A percentile compares a stretch with the other conserved stretches of the same genome.
phyloP scores from a whole-genome alignment of 768 basidiomycete species.

The Russula lepida region DNA sequence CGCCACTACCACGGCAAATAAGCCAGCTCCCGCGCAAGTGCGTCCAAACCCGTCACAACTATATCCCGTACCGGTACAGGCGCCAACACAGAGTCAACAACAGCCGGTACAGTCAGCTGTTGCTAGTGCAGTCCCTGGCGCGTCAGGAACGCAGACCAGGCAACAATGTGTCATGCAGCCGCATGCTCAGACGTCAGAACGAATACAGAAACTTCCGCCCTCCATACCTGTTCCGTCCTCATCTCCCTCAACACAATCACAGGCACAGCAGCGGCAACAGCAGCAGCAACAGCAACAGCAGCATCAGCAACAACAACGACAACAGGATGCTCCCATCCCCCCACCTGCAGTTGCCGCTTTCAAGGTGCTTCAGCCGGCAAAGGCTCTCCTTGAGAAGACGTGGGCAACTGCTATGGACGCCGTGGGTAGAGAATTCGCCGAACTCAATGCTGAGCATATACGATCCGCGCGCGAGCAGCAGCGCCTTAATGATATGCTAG shows the following conservation, averaged over 20 bases:
- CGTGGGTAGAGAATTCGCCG: slow-evolving; percentile 7
- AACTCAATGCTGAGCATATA: background rate
- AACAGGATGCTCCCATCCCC: background rate
- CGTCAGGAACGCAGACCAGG: slow-evolving; percentile 1
- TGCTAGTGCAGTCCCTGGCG: background rate
- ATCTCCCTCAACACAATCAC: background rate
- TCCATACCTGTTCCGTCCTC: background rate
- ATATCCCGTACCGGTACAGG: background rate
- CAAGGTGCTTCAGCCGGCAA: slow-evolving; percentile 15
- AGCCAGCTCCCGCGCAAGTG: background rate
- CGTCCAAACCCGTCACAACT: background rate
- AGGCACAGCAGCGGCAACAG: background rate
- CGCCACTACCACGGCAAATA: background rate
- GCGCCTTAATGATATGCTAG: background rate
- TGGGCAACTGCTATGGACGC: slow-evolving; percentile 10
- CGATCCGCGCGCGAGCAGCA: background rate
- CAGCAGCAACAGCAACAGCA: background rate
- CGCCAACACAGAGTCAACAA: background rate
- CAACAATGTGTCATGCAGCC: background rate
- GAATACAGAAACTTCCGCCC: background rate
- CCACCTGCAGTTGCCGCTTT: slow-evolving; percentile 5
- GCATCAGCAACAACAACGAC: background rate
- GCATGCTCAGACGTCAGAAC: background rate
- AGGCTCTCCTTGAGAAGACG: slow-evolving; percentile 15
- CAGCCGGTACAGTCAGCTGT: background rate